phyloP scores from a whole-genome alignment of 129 eudicot genomes.

The Saussurea involucrata region DNA sequence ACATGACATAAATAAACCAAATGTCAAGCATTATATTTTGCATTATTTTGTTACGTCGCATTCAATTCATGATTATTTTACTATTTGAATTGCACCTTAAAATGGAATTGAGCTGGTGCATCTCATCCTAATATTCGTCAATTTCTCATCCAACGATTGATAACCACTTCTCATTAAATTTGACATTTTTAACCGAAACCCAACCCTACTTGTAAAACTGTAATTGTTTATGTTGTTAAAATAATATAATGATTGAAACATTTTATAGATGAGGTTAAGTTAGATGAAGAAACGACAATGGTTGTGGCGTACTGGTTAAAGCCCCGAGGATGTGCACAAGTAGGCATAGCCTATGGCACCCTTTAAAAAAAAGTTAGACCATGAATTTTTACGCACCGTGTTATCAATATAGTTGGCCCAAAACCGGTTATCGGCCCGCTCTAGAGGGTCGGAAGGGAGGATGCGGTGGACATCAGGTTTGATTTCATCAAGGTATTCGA shows the following conservation, averaged over 20 bases:
- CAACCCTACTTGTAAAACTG: too few species aligned
- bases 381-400: slow-evolving; percentile 14
- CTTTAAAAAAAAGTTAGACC: not conserved
- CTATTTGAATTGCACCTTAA: not conserved
- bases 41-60: not conserved
- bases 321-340: too few species aligned
- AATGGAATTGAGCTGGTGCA: too few species aligned
- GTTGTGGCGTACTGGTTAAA: too few species aligned
- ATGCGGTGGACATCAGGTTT: slow-evolving; percentile 24
- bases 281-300: too few species aligned
- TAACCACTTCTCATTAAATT: too few species aligned
- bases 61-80: not conserved
- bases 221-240: not conserved
- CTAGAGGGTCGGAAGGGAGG: slow-evolving; percentile 45
- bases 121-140: too few species aligned
- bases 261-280: not conserved
- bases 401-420: slow-evolving; percentile 47
- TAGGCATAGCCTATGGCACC: too few species aligned
- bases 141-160: too few species aligned
- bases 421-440: slow-evolving; percentile 40
- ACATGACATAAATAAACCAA: not conserved
- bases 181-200: too few species aligned
- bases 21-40: not conserved
- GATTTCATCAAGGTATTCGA: slow-evolving; percentile 43
- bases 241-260: not conserved